Conservation (phyloP, 1,139 yeast species). For the Petasospora rhodanensis region DNA sequence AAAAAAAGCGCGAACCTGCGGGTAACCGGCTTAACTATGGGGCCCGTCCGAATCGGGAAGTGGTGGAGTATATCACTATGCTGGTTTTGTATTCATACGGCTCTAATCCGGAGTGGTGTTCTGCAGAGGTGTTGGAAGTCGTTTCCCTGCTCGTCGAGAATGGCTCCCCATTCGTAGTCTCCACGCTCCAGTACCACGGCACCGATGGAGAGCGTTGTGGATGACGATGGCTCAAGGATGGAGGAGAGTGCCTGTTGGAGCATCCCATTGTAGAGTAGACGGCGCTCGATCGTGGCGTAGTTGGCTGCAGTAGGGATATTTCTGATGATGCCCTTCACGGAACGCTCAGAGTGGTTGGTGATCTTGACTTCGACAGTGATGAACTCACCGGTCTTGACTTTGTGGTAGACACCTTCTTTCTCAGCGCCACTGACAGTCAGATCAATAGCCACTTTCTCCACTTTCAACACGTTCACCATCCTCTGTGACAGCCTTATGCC, state of each 20-base stretch:
- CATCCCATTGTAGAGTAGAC: conserved; percentile 58
- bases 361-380: conserved; percentile 46
- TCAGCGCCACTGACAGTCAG: conserved; percentile 29
- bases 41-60: conserved; percentile 1
- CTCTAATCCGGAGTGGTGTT: conserved; percentile 32
- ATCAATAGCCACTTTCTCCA: conserved; percentile 42
- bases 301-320: conserved; percentile 50
- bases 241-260: conserved; percentile 49
- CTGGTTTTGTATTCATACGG: conserved; percentile 9
- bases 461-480: conserved; percentile 47
- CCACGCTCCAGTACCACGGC: conserved; percentile 65
- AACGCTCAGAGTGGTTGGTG: conserved; percentile 37
- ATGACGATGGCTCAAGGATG: conserved; percentile 40
- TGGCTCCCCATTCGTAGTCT: conserved; percentile 73
- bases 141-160: conserved; percentile 46
- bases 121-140: conserved; percentile 31
- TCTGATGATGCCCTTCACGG: conserved; percentile 56
- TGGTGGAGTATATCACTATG: background rate
- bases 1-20: background rate
- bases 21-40: too few species aligned
- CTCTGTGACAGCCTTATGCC: conserved; percentile 53
- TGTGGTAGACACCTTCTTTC: conserved; percentile 19
- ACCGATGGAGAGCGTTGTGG: conserved; percentile 42
- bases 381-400: conserved; percentile 41
- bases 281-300: conserved; percentile 41